These are phyloP conservation scores for Inonotus obliquus DNA, from an alignment of 1,284 basidiomycete genomes.

Conservation along the genomic window DNA sequence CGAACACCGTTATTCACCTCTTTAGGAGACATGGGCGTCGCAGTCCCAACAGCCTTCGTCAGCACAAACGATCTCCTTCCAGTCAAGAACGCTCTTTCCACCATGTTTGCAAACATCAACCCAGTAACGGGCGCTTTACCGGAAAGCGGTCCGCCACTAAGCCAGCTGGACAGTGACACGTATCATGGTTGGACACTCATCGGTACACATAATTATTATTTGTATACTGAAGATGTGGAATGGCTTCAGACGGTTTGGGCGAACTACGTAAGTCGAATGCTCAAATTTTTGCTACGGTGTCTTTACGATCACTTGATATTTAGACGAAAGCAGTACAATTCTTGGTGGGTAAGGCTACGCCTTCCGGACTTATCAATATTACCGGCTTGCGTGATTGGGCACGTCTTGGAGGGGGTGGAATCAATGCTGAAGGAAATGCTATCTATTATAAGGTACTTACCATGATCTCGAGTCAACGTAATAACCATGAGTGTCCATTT, in stretches of 20 bases:
- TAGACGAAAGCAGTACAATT: slow-evolving; percentile 41
- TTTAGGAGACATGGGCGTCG: slow-evolving; percentile 57
- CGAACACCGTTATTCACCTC: neutral
- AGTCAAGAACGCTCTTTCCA: slow-evolving; percentile 50
- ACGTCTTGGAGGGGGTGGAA: slow-evolving; percentile 41
- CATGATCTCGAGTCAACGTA: neutral
- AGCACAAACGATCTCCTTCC: slow-evolving; percentile 54
- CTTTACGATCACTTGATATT: too few relatives aligned
- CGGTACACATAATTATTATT: slow-evolving; percentile 40
- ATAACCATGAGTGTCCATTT: neutral
- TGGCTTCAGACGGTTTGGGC: slow-evolving; percentile 42
- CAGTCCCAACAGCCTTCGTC: slow-evolving; percentile 55
- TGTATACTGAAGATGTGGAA: slow-evolving; percentile 43
- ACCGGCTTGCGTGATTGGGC: slow-evolving; percentile 48
- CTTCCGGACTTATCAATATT: slow-evolving; percentile 43
- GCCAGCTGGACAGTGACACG: slow-evolving; percentile 45
- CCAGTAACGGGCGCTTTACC: slow-evolving; percentile 49
- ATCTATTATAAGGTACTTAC: slow-evolving; percentile 38
- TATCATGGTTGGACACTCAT: slow-evolving; percentile 46
- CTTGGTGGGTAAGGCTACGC: slow-evolving; percentile 40
- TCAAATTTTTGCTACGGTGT: neutral
- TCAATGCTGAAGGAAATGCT: slow-evolving; percentile 47
- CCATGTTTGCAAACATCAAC: slow-evolving; percentile 52
- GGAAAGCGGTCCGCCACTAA: slow-evolving; percentile 54
- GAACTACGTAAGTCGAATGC: slow-evolving; percentile 33